These are phyloP conservation scores for Erythrophleum ivorense DNA, from an alignment of 331 rosid genomes.

Conservation along the genomic window DNA sequence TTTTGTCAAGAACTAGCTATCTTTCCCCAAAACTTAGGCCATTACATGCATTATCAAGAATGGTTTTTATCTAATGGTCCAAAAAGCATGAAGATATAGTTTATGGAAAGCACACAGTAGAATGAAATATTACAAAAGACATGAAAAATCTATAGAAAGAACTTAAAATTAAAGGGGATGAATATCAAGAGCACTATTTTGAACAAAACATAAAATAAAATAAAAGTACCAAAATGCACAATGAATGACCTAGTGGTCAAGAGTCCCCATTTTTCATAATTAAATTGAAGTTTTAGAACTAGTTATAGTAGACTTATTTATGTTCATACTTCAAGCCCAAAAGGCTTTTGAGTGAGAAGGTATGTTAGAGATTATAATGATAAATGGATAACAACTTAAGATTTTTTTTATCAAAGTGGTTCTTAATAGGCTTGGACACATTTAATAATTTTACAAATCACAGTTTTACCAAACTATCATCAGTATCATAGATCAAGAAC, in stretches of 20 bases:
- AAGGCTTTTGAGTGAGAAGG: background rate
- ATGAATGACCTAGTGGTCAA: background rate
- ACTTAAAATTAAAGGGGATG: background rate
- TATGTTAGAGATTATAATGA: background rate
- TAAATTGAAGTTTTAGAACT: background rate
- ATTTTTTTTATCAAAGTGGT: background rate
- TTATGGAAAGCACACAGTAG: too few relatives aligned
- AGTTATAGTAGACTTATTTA: background rate
- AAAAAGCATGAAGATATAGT: too few relatives aligned
- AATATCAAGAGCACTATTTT: too few relatives aligned
- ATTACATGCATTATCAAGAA: too few relatives aligned
- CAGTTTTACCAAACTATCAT: slow-evolving; percentile 29
- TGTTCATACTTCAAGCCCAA: background rate
- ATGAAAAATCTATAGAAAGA: too few relatives aligned
- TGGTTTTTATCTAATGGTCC: too few relatives aligned
- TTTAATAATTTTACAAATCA: background rate
- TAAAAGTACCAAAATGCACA: too few relatives aligned
- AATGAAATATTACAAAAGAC: too few relatives aligned
- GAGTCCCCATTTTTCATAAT: background rate
- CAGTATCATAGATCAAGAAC: slow-evolving; percentile 33
- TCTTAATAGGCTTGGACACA: background rate
- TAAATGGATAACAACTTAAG: background rate
- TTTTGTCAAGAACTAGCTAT: background rate
- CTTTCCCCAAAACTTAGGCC: too few relatives aligned
- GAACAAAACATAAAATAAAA: too few relatives aligned